Base-by-base conservation (phyloP, 2,329 filamentous ascomycete species). In the Nigrospora oryzae region DNA sequence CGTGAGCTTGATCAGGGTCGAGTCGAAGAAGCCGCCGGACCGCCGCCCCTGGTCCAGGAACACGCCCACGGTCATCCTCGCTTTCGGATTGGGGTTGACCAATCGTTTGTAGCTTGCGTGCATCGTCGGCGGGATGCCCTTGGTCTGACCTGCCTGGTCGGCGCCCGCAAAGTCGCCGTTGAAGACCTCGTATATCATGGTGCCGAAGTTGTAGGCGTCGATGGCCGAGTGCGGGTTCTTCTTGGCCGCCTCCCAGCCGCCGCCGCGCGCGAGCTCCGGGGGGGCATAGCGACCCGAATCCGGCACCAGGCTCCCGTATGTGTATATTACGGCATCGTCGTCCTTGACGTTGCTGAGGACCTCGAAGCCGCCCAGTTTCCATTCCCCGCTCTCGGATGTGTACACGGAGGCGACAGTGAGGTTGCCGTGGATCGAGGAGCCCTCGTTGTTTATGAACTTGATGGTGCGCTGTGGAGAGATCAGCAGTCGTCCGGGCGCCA, bases 241-340 rank as follows among this genome's bases (percentile, higher is more conserved):
- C 65, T 94, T 95, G 55, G 97, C 86, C 4, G 77, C 74, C 51
- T 94, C 89, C 93, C 93, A 98, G n/a, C 93, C 90, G n/a, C 93
- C 90, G 11, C 79, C 79, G 54, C 85, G 89, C 3, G 81, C 80
- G 19, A 97, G 71, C 62, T 98, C 93, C 2, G 93, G 93, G 1
- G 93, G 84, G 17, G 86, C 83, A 63, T 95, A 97, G 53, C 86
- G 77, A 41, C 75, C 82, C 35, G 88, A 84, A 58, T 96, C 90
- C 5, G 91, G 91, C 5, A 95, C 78, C 14, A 95, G 69, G 56
- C 87, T 89, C 48, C 90, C 91, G 59, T 90, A 94, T 42, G 80
- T 93, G 82, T 93, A 96, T 58, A 98, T 90, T 40, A 95, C 74
- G 11, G 90, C 89, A 55, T 97, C 89, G 49, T 97, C 90, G 46